Base-by-base conservation (phyloP, 192 early-diverging fungal species). In the Podila clonocystis region DNA sequence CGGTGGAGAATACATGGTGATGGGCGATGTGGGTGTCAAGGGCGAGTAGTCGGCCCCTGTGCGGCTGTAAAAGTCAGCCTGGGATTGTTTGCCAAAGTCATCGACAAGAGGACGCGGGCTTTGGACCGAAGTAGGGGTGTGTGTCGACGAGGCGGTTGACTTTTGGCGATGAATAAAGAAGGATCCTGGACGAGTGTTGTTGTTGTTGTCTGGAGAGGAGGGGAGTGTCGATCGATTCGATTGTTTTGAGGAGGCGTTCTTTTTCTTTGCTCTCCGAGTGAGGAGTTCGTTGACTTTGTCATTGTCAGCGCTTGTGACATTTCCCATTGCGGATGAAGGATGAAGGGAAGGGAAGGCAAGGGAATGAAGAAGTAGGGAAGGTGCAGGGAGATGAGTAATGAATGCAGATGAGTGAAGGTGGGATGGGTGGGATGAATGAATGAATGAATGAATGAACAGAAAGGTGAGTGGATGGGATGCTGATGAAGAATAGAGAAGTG, bases 231-330 rank as follows among this genome's bases (percentile, higher is more conserved):
- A 24, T 29, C 36, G 63, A n/a, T 50, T 17, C 0, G 17, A 29
- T 28, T 36, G 63, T 28, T 36, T 31, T 38, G 28, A 33, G 17
- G n/a, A 69, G 13, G 50, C 50, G 22, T 55, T 45, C 30, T 58
- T 64, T 34, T 57, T 66, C 49, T 67, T 70, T 24, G 63, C 50
- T 55, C 63, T 70, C 13, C 58, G 33, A 17, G 64, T 34, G 15
- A 70, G 68, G 5, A 41, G 63, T 20, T 70, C 68, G 50, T 63
- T 70, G 36, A 65, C 68, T 59, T 65, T 70, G 49, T 78, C 75
- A 9, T 62, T 68, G 63, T 71, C 75, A 33, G 68, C 65, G 28
- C 68, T 71, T 3, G 75, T 61, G 41, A 78, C 75, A 67, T 78
- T 78, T 31, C 75, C 75, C 75, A 78, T 78, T 28, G 50, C 13